phyloP scores from a whole-genome alignment of 148 eudicot genomes.

The Rhododendron molle region DNA sequence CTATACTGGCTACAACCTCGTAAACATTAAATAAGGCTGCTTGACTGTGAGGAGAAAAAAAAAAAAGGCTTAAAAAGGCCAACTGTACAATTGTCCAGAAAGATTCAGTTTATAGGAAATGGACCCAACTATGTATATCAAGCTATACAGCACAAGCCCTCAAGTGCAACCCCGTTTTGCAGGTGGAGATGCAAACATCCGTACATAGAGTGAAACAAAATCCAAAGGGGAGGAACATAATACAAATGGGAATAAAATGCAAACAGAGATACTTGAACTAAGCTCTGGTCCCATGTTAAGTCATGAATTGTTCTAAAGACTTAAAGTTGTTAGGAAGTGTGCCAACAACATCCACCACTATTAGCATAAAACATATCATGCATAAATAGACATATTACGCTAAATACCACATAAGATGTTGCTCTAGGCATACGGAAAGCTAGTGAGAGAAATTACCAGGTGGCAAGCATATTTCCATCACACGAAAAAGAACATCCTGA shows the following conservation, averaged over 20 bases:
- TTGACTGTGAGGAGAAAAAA: neutral
- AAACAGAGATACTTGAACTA: neutral
- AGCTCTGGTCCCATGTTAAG: neutral
- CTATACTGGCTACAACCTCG: neutral
- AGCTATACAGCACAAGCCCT: neutral
- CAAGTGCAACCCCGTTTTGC: neutral
- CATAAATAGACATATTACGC: neutral
- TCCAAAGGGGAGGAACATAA: neutral
- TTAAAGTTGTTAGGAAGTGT: neutral
- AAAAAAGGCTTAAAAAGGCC: neutral
- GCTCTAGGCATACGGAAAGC: neutral
- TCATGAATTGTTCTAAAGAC: neutral
- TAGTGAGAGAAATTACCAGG: conserved; percentile 50
- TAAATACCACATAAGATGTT: neutral
- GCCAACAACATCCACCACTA: neutral
- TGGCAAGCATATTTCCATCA: conserved; percentile 76
- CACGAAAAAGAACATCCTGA: conserved; percentile 78
- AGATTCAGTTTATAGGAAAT: neutral
- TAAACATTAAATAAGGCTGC: neutral
- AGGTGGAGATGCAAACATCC: neutral
- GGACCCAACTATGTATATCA: neutral
- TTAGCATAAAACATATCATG: neutral
- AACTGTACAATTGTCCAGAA: neutral
- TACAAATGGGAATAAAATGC: neutral
- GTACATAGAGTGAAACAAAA: neutral